A percentile compares a stretch with the other conserved stretches of the same genome.
These are phyloP conservation scores for Rhynchosporium agropyri DNA, from an alignment of 2,329 filamentous ascomycete genomes.

Conservation along the genomic window DNA sequence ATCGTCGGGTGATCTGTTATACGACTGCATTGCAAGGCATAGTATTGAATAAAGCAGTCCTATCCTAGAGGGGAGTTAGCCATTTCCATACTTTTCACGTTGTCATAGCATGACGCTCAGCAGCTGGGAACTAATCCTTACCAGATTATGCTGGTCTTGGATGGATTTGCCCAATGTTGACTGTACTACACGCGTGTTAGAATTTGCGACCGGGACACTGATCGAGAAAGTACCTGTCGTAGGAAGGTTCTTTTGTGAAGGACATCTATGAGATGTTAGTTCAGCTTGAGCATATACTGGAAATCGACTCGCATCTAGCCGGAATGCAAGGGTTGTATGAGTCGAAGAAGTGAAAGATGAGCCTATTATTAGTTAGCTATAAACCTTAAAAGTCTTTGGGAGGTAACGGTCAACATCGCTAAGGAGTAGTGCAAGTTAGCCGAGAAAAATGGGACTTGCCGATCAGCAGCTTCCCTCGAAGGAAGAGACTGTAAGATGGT, in stretches of 20 bases:
- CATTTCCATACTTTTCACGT: neutral
- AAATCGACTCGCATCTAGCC: constrained; percentile 38
- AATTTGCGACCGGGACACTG: neutral
- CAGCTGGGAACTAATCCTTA: neutral
- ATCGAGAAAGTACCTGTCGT: constrained; percentile 43
- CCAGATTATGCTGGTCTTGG: constrained; percentile 47
- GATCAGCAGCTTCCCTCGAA: constrained; percentile 49
- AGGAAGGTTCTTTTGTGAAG: constrained; percentile 56
- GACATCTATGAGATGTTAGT: constrained; percentile 46
- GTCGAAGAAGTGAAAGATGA: constrained; percentile 56
- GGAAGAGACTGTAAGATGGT: constrained; percentile 52
- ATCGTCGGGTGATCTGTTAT: constrained; percentile 47
- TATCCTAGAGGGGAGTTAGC: constrained; percentile 43
- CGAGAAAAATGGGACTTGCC: too few species aligned
- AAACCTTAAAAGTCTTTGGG: too few species aligned
- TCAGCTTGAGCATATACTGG: neutral
- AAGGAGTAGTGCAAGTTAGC: too few species aligned
- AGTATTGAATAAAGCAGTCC: constrained; percentile 48
- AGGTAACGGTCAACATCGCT: too few species aligned
- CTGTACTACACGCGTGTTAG: constrained; percentile 43
- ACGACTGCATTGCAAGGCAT: constrained; percentile 45
- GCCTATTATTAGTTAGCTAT: constrained; percentile 34
- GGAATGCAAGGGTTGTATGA: constrained; percentile 56
- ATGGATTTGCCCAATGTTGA: constrained; percentile 51
- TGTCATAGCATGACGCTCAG: neutral